These are phyloP conservation scores for Tuber brumale DNA, from an alignment of 495 filamentous ascomycete species.

Conservation along the genomic window DNA sequence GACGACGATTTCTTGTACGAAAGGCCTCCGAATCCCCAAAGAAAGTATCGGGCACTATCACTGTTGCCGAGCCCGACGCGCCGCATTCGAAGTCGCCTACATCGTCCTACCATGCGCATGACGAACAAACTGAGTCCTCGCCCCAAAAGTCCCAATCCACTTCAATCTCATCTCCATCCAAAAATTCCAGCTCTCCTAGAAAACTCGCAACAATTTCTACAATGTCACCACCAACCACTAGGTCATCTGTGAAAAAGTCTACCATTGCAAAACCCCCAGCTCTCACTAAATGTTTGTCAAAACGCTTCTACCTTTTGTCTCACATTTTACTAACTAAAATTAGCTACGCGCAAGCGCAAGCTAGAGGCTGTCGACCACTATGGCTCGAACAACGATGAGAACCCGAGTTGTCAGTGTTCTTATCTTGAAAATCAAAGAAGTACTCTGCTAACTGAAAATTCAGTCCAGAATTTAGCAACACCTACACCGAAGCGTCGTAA, in stretches of 20 bases:
- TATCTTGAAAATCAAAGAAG: background rate
- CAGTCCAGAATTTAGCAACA: conserved; percentile 15
- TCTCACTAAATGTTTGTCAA: background rate
- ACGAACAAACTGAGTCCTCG: background rate
- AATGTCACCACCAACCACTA: conserved; percentile 21
- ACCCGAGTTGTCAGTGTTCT: background rate
- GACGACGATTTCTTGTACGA: background rate
- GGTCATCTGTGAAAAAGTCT: conserved; percentile 21
- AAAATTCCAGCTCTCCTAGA: background rate
- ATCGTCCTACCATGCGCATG: background rate
- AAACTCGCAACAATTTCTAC: background rate
- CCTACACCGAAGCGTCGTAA: conserved; percentile 31
- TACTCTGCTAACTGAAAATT: background rate
- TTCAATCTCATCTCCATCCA: background rate
- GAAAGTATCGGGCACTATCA: background rate
- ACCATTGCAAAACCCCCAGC: background rate
- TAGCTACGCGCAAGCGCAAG: background rate
- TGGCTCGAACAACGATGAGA: background rate
- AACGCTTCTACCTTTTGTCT: background rate
- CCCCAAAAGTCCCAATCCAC: background rate
- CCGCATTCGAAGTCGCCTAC: background rate
- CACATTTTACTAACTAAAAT: background rate
- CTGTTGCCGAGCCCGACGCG: background rate
- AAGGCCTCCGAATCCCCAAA: background rate
- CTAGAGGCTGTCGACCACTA: background rate